phyloP scores from a whole-genome alignment of 495 filamentous ascomycete genomes.

The Jackrogersella minutella region DNA sequence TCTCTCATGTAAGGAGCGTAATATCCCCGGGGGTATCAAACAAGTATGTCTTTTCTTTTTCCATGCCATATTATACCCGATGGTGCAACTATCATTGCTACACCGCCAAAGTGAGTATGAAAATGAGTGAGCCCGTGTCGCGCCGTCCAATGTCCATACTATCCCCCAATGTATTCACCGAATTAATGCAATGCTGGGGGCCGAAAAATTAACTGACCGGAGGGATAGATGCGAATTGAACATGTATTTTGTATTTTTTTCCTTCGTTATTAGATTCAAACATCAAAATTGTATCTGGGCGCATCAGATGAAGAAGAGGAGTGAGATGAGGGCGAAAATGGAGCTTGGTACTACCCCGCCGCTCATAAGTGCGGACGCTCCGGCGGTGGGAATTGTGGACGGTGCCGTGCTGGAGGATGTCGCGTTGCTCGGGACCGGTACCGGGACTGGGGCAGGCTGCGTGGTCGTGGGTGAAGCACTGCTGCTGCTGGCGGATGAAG shows the following conservation, averaged over 20 bases:
- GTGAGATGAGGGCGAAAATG: conserved; percentile 18
- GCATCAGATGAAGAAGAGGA: conserved; percentile 28
- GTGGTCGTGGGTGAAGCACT: conserved; percentile 8
- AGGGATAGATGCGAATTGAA: conserved; percentile 37
- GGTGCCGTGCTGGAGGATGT: conserved; percentile 20
- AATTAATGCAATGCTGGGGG: conserved; percentile 7
- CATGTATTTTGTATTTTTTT: conserved; percentile 9
- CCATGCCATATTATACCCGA: conserved; percentile 12
- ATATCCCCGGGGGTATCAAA: conserved; percentile 27
- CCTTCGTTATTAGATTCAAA: conserved; percentile 2
- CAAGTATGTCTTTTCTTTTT: conserved; percentile 3
- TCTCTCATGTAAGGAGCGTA: conserved; percentile 31
- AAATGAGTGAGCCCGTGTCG: conserved; percentile 15
- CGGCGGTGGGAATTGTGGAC: conserved; percentile 22
- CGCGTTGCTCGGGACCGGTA: conserved; percentile 12
- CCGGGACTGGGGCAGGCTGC: conserved; percentile 17
- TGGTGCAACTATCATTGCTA: conserved; percentile 7
- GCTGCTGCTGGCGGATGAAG: conserved; percentile 9
- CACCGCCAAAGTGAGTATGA: conserved; percentile 2
- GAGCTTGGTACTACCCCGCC: conserved; percentile 7
- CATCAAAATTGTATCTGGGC: conserved; percentile 12
- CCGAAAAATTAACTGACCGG: conserved; percentile 13
- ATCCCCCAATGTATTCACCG: conserved; percentile 3
- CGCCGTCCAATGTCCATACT: conserved; percentile 5
- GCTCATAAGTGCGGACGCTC: conserved; percentile 1